Conservation (phyloP, 148 eudicot species). For the Amaranthus palmeri region DNA sequence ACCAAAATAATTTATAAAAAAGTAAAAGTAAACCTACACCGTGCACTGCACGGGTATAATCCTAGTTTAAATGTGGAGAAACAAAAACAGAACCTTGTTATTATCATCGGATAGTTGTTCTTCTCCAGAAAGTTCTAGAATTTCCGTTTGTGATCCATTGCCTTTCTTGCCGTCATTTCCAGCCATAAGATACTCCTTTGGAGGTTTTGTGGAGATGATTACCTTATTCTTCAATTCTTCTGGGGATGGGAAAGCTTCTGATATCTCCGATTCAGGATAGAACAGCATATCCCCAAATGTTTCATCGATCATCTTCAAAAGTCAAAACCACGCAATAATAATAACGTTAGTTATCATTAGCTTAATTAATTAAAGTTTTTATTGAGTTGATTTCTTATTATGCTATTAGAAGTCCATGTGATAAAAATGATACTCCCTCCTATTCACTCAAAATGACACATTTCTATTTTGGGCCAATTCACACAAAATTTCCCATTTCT, state of each 20-base stretch:
- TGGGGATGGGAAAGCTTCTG: conserved; percentile 55
- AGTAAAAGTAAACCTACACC: no score
- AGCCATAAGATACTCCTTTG: conserved; percentile 49
- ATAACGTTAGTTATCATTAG: no score
- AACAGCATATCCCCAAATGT: conserved; percentile 46
- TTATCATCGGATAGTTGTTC: not conserved
- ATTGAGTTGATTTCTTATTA: no score
- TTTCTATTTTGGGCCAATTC: no score
- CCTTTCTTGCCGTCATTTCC: conserved; percentile 22
- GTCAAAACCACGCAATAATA: no score
- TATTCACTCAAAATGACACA: no score
- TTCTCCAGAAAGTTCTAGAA: conserved; percentile 5
- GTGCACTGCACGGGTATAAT: no score
- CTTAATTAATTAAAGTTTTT: no score
- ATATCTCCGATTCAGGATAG: conserved; percentile 33
- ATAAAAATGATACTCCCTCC: no score
- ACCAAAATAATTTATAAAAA: no score
- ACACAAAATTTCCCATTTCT: no score
- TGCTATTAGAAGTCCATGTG: no score
- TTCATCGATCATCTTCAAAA: conserved; percentile 43
- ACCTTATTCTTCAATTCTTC: conserved; percentile 50
- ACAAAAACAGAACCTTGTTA: not conserved
- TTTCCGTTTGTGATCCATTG: conserved; percentile 12
- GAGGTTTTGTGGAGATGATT: conserved; percentile 64
- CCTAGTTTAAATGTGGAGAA: not conserved